These are phyloP conservation scores for Termitomyces sp. DNA, from an alignment of 768 basidiomycete species.

Conservation along the genomic window DNA sequence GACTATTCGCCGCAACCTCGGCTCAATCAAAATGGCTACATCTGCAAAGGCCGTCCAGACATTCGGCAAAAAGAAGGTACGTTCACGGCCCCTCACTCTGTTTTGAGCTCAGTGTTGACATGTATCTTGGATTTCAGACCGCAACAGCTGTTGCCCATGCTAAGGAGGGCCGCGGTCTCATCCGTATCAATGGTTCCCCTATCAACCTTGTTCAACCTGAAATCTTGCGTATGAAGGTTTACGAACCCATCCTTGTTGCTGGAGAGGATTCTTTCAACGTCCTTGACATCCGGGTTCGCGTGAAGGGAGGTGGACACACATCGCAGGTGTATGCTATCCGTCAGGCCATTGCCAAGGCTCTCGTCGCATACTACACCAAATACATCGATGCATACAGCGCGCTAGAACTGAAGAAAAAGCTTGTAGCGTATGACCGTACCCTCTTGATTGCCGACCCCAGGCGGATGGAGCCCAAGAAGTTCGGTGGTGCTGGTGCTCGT, in stretches of 20 bases:
- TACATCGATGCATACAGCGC: slow-evolving; percentile 97
- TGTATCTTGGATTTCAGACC: slow-evolving; percentile 48
- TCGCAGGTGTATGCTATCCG: slow-evolving; percentile 99
- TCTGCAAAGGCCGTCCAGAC: slow-evolving; percentile 92
- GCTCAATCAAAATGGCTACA: slow-evolving; percentile 56
- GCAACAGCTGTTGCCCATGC: slow-evolving; percentile 98
- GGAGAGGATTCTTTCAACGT: slow-evolving; percentile 83
- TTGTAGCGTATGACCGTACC: slow-evolving; percentile 92
- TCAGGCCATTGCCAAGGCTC: slow-evolving; percentile 96
- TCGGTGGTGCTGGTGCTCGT: slow-evolving; percentile 97
- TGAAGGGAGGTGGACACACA: slow-evolving; percentile 99
- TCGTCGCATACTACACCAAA: slow-evolving; percentile 98
- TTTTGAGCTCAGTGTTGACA: slow-evolving; percentile 9
- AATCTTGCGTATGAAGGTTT: slow-evolving; percentile 96
- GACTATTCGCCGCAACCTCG: slow-evolving; percentile 18
- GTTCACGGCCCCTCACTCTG: slow-evolving; percentile 18
- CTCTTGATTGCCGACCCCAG: slow-evolving; percentile 91
- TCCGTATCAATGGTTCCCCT: slow-evolving; percentile 95
- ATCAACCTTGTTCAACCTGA: slow-evolving; percentile 94
- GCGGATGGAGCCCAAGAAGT: slow-evolving; percentile 99
- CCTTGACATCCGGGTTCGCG: slow-evolving; percentile 95
- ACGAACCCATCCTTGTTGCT: slow-evolving; percentile 93
- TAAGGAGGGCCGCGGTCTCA: slow-evolving; percentile 92
- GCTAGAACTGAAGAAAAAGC: slow-evolving; percentile 96
- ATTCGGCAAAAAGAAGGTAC: slow-evolving; percentile 99